Evolutionary conservation across 441 rosid species (phyloP).

Genomic region (Dalechampia spathulata): DNA sequence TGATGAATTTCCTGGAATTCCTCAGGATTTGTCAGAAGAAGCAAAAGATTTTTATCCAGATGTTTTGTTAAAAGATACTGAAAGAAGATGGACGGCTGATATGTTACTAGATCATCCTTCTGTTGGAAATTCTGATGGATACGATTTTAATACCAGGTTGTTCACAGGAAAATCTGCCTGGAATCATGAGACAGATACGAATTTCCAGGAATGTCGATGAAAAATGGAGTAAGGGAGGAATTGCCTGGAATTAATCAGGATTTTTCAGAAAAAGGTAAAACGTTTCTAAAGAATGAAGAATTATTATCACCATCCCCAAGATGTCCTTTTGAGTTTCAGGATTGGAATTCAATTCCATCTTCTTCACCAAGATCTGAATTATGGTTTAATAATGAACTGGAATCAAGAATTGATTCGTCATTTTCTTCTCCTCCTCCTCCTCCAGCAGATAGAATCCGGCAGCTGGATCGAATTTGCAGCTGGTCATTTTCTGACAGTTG

Average conservation of each 20-base stretch:
- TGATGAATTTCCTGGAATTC: too few species aligned
- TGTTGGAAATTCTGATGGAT: too few species aligned
- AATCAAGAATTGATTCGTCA: conserved; percentile 17
- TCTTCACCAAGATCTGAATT: conserved; percentile 17
- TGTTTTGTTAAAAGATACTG: too few species aligned
- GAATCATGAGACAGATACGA: conserved; percentile 25
- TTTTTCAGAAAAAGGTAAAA: conserved; percentile 50
- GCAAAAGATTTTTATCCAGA: too few species aligned
- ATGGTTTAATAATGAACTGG: conserved; percentile 1
- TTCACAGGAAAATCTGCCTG: conserved; percentile 61
- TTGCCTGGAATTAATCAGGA: conserved; percentile 44
- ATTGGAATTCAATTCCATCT: conserved; percentile 42
- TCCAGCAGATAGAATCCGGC: conserved; percentile 30
- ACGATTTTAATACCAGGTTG: too few species aligned
- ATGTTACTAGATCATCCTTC: too few species aligned
- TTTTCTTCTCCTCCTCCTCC: conserved; percentile 6
- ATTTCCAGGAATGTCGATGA: conserved; percentile 44
- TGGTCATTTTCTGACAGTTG: conserved; percentile 52
- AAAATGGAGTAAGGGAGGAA: conserved; percentile 53
- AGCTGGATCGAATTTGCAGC: conserved; percentile 26
- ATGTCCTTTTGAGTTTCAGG: conserved; percentile 49
- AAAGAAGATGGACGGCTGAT: too few species aligned
- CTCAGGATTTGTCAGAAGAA: too few species aligned
- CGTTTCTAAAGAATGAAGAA: conserved; percentile 36
- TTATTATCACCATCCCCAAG: conserved; percentile 35